Evolutionary conservation across 2,329 filamentous ascomycete species (phyloP).

Genomic region (Podosphaera fusca): DNA sequence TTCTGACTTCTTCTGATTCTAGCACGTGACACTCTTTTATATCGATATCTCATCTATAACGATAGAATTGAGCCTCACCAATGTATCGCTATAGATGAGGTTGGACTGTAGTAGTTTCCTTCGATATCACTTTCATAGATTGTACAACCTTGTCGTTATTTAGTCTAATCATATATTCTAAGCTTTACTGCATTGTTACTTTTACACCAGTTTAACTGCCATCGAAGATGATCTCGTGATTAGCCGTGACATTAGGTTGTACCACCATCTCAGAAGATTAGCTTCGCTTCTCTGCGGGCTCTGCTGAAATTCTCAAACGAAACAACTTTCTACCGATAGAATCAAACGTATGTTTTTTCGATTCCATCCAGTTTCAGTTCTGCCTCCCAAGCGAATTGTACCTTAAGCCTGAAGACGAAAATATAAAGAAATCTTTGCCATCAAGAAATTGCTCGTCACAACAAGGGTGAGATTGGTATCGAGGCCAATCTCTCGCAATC

Average conservation of each 20-base stretch:
- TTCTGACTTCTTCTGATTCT: no score
- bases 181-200: not conserved
- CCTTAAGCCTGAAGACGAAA: not conserved
- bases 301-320: not conserved
- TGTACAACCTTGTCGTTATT: not conserved
- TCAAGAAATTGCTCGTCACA: not conserved
- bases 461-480: not conserved
- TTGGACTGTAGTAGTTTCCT: not conserved
- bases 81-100: no score
- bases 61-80: no score
- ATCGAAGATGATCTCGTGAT: not conserved
- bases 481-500: not conserved
- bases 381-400: not conserved
- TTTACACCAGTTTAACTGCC: not conserved
- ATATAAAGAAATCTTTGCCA: not conserved
- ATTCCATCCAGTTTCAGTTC: not conserved
- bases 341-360: not conserved
- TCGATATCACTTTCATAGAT: not conserved
- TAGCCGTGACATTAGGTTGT: not conserved
- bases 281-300: not conserved
- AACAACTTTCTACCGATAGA: not conserved
- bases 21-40: no score
- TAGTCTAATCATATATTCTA: not conserved
- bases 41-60: no score
- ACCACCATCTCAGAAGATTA: not conserved